phyloP scores from a whole-genome alignment of 2,329 filamentous ascomycete genomes.

The Claviceps monticola region DNA sequence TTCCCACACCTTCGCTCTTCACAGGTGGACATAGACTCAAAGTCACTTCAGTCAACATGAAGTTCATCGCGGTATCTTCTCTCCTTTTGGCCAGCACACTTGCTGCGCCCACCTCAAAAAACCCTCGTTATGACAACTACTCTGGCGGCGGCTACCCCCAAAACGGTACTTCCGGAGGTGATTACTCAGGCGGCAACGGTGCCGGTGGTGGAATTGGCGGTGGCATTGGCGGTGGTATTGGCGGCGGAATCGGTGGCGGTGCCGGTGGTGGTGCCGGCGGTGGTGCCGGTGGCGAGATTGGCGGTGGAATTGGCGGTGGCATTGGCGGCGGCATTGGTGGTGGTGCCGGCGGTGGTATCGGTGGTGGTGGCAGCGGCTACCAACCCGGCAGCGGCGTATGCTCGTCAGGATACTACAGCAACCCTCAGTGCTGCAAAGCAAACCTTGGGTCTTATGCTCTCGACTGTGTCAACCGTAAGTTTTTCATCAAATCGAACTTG shows the following conservation, averaged over 20 bases:
- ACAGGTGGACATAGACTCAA: not conserved
- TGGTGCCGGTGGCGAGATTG: not conserved
- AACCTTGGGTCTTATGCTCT: slow-evolving; percentile 33
- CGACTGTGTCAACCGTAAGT: slow-evolving; percentile 22
- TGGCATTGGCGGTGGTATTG: not conserved
- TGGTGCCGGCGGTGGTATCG: too few relatives aligned
- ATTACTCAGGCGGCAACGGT: too few relatives aligned
- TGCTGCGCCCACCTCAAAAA: slow-evolving; percentile 7
- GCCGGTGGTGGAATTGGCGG: not conserved
- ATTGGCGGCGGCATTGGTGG: not conserved
- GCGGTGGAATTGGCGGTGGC: not conserved
- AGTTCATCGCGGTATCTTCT: slow-evolving; percentile 7
- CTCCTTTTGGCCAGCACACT: slow-evolving; percentile 8
- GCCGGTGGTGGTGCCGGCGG: not conserved
- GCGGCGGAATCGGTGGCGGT: not conserved
- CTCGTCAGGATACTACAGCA: slow-evolving; percentile 11
- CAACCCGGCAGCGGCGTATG: slow-evolving; percentile 6
- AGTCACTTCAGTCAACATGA: slow-evolving; percentile 5
- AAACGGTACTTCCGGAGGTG: not conserved
- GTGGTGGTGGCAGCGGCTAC: too few relatives aligned
- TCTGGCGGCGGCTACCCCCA: not conserved
- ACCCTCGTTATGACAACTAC: not conserved
- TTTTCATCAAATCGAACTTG: not conserved
- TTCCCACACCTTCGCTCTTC: not conserved
- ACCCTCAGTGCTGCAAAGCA: slow-evolving; percentile 32